Base-by-base conservation (phyloP, 1,284 basidiomycete genomes). In the Trichosporon inkin region DNA sequence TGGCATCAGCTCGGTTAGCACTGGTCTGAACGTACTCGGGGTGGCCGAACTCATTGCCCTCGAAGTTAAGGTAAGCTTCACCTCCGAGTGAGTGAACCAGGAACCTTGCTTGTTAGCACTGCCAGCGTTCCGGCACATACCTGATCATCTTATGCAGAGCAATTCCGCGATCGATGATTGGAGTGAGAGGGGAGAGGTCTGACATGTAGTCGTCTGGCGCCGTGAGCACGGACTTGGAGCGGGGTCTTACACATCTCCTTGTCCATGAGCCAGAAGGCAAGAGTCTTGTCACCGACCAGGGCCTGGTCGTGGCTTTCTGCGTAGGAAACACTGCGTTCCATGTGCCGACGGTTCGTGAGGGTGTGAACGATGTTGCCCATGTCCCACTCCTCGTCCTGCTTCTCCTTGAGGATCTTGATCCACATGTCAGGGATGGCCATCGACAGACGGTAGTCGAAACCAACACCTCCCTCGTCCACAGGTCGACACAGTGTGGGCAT, bases 381-480 rank as follows among this genome's bases (percentile, higher is more conserved):
- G 57, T 95, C 84, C 95, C 95, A 99, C 49, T 88, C 84, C 67
- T 89, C 86, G 74, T 99, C 95, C 4, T 78, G 68, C 74, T 86
- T 87, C 79, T 99, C 95, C 78, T 99, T 99, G 68, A 98, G 84
- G 22, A 98, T 82, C 79, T 99, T 98, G 83, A 99, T 99, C 92
- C 93, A 99, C 93, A 97, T 98, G 78, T 99, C 95, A 5, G 95
- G 95, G 54, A 99, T 85, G 10, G 95, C 95, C 95, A 99, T 99
- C 22, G 92, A 92, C 51, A 99, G 81, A 19, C 95, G 88, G 78
- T 98, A 99, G 79, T 99, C 95, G 77, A 99, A 99, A 1, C 95
- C 95, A 54, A 99, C 82, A 22, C 95, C 95, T 49, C 95, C 95
- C 66, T 88, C 84, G 19, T 80, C 71, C 24, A 89, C 86, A 0